Conservation (phyloP, 2,329 filamentous ascomycete species). For the Curvularia sp. region DNA sequence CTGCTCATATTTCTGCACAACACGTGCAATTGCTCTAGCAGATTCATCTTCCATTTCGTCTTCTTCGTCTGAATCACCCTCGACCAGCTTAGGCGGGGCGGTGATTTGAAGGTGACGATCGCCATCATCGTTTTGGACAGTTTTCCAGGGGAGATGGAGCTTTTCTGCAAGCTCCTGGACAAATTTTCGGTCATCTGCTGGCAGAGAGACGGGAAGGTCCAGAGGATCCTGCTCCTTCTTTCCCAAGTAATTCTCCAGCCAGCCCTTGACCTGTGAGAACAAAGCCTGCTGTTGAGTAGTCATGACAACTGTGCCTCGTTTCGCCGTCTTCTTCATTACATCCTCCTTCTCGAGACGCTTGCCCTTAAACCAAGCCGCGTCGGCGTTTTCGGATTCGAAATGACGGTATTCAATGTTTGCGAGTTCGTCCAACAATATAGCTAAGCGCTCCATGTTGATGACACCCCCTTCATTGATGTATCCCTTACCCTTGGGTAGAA, state of each 20-base stretch:
- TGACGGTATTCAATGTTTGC: constrained; percentile 89
- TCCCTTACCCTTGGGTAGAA: constrained; percentile 84
- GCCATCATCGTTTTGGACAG: constrained; percentile 68
- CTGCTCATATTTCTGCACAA: constrained; percentile 90
- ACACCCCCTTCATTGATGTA: constrained; percentile 96
- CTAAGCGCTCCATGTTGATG: constrained; percentile 84
- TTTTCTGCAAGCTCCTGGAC: constrained; percentile 83
- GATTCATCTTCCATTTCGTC: constrained; percentile 82
- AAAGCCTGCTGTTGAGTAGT: constrained; percentile 81
- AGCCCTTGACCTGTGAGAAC: constrained; percentile 82
- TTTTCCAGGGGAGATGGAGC: constrained; percentile 71
- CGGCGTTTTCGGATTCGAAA: constrained; percentile 88
- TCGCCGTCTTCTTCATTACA: constrained; percentile 67
- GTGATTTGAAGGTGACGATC: constrained; percentile 71
- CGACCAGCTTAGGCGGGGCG: constrained; percentile 61
- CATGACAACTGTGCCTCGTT: constrained; percentile 72
- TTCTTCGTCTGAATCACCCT: constrained; percentile 66
- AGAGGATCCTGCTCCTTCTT: constrained; percentile 60
- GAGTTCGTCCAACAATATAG: constrained; percentile 79
- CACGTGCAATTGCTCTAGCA: constrained; percentile 79
- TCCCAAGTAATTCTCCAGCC: constrained; percentile 71
- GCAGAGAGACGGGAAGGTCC: constrained; percentile 75
- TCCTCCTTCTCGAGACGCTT: constrained; percentile 78
- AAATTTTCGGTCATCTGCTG: constrained; percentile 89
- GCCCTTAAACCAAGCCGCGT: constrained; percentile 89